phyloP scores from a whole-genome alignment of 768 basidiomycete species.

The Baorangia bicolor region DNA sequence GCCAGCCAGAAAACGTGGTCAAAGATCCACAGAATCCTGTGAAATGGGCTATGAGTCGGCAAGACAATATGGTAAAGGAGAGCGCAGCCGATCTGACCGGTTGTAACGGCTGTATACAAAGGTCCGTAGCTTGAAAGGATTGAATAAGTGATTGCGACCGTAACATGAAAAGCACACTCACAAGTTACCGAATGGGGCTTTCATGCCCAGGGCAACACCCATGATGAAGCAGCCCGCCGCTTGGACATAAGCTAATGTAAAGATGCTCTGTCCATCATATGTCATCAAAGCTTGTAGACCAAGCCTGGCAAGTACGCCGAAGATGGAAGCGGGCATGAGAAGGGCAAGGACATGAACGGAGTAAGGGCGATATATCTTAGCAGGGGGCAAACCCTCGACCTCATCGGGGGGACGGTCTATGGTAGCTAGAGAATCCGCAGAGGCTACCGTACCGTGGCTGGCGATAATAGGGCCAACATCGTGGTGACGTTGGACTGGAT shows the following conservation, averaged over 20 bases:
- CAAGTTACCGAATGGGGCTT: slow-evolving; percentile 72
- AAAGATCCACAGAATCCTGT: slow-evolving; percentile 92
- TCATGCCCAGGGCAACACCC: slow-evolving; percentile 74
- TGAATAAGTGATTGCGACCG: slow-evolving; percentile 9
- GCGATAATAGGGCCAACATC: slow-evolving; percentile 37
- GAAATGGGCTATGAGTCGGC: background rate
- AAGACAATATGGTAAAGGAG: background rate
- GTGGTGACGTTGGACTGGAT: slow-evolving; percentile 12
- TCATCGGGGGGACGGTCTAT: slow-evolving; percentile 42
- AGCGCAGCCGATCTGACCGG: slow-evolving; percentile 49
- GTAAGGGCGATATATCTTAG: slow-evolving; percentile 49
- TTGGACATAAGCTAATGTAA: slow-evolving; percentile 82
- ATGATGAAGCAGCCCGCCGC: slow-evolving; percentile 88
- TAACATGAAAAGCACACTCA: slow-evolving; percentile 40
- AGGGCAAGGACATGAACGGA: slow-evolving; percentile 65
- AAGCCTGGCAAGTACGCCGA: slow-evolving; percentile 81
- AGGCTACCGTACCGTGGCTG: slow-evolving; percentile 31
- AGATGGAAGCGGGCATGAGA: slow-evolving; percentile 77
- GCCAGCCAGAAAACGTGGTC: slow-evolving; percentile 97
- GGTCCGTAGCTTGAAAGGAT: slow-evolving; percentile 69
- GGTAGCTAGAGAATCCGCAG: slow-evolving; percentile 40
- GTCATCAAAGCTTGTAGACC: slow-evolving; percentile 72
- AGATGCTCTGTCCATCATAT: slow-evolving; percentile 75
- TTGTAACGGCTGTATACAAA: slow-evolving; percentile 83
- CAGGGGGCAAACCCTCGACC: slow-evolving; percentile 31